Evolutionary conservation across 768 basidiomycete species (phyloP), one percentile per base, ranked within the genome.

Genomic region (Suillus placidus): DNA sequence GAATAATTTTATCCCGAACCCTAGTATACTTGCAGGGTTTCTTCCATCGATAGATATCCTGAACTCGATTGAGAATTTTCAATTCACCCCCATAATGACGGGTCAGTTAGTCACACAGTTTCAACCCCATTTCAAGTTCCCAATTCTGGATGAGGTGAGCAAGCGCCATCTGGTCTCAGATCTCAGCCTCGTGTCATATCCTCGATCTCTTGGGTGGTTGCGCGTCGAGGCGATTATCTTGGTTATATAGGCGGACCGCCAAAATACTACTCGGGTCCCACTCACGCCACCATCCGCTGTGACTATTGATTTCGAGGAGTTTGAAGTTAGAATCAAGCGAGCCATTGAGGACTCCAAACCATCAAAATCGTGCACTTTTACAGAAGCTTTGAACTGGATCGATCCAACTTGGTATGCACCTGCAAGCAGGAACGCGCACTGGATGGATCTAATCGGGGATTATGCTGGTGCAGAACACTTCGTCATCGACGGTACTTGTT

Each of bases 401-500:
- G 81, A 83, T 67, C 67, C 65, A 18, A 64, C 64, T 54, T 85
- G 84, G 84, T 84, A 80, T 66, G 67, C 73, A 35, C 51, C 58
- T 14, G 72, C 74, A 34, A 76, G 74, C 70, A 76, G 79, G 65
- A 66, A 71, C 37, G 82, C 80, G 14, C 72, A 85, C 64, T 85
- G 84, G 86, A 90, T 91, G 88, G 89, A 91, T 72, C 78, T 91
- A 12, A 76, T 91, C 35, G 88, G 88, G 6, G 90, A 89, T 71
- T 91, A 89, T 72, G 89, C 87, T 30, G 90, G 90, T 2, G 82
- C 72, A 43, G 90, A 91, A 71, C 80, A 81, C 18, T 91, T 91
- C 70, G 70, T 90, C 47, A 79, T 91, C 65, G 88, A 90, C 73
- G 89, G 89, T 86, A 72, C 43, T 1, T 61, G 38, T 23, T 34